Evolutionary conservation across 2,329 filamentous ascomycete species (phyloP), one percentile per base, ranked within the genome.

Genomic region (Kalmusia sp.): DNA sequence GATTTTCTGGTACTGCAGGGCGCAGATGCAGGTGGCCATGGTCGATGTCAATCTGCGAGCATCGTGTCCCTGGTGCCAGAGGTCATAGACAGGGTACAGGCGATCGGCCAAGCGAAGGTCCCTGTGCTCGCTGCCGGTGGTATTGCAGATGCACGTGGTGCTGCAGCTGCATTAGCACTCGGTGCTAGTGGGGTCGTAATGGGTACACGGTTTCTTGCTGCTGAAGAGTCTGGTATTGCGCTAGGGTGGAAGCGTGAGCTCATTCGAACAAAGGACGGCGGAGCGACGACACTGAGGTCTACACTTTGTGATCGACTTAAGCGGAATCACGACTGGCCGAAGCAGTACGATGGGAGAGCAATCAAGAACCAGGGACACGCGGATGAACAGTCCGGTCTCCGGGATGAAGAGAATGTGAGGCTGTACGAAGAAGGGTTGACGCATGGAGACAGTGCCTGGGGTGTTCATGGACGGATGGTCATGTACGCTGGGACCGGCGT

Each of bases 181-280:
- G 84, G 83, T 5, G 76, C 75, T 3, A 52, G 65, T 4, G 87
- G 83, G 0, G 78, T 80, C 0, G 83, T 77, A 0, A 79, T 89
- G 77, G 87, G 87, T 0, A 89, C 87, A 0, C 79, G 85, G 6
- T 87, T 87, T 54, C 77, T 89, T 1, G 84, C 83, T 3, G 64
- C 72, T 2, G 67, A 69, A 0, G 81, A 84, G 60, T 75, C 78
- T 2, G 65, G 70, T 15, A 74, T 80, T 12, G 68, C 72, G 8
- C 62, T 73, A 17, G 79, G 79, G 0, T 82, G 82, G 53, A 68
- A 71, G 52, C 62, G 77, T 12, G 77, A 77, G 19, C 67, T 83
- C 3, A 35, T 83, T 2, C 55, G 65, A 4, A 75, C 77, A 11
- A 65, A 51, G 0, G 80, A 83, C 62, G 81, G 81, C 2, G 81